Base-by-base conservation (phyloP, 352 stramenopile species). In the Globisporangium carolinianum region DNA sequence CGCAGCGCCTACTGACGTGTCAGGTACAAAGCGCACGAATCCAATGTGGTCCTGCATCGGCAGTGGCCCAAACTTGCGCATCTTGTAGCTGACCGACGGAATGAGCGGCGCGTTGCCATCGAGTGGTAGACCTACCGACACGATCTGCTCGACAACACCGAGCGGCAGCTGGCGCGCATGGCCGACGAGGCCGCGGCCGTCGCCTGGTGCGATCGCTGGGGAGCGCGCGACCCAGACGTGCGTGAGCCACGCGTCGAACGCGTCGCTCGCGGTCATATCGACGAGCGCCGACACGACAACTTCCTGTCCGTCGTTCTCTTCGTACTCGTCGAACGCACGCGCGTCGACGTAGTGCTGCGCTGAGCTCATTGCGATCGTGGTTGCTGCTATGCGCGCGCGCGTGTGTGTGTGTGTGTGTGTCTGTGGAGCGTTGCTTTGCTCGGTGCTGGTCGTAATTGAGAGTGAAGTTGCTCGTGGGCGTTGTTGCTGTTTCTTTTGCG, bases 191-290 rank as follows among this genome's bases (percentile, higher is more conserved):
- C 82, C 79, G 52, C 79, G 71, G 0, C 82, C 79, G 3, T n/a
- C 39, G 9, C 82, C 82, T 9, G 72, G 65, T n/a, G 69, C 63
- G 32, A 82, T n/a, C 48, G 89, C 71, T 17, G 61, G 55, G 43
- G 17, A 57, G 24, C 24, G 24, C 4, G 53, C 56, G 37, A 73
- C 43, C 82, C 82, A 91, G 12, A 81, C 66, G 51, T 77, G 18
- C 50, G 75, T 47, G 36, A 89, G 56, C 79, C 80, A 91, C 32
- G 69, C 73, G 55, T 91, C 78, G 17, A 91, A 87, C 11, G 77
- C 77, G 14, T 86, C 62, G n/a, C 53, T 76, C 0, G 68, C 65
- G 15, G 69, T 64, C 0, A 65, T 68, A 3, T 74, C 48, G 12
- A 89, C 71, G 43, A 86, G 75, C 55, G 76, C 63, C 8, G 75